Evolutionary conservation across 495 filamentous ascomycete species (phyloP).

Genomic region (Pyrenula massariospora): DNA sequence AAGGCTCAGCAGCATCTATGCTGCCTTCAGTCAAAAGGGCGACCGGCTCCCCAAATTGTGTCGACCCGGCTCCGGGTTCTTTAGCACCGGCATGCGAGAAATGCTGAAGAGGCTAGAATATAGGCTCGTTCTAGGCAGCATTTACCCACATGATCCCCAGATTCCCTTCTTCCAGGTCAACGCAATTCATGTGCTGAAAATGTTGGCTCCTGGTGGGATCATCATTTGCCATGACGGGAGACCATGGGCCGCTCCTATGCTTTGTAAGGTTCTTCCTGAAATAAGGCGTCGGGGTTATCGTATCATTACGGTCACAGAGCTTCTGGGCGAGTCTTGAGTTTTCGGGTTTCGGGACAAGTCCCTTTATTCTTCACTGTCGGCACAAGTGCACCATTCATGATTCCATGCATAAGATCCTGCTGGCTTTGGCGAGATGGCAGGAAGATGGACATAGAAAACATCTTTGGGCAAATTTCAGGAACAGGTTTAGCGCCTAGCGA

Average conservation of each 20-base stretch:
- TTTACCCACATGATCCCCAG: conserved; percentile 83
- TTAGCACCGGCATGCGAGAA: conserved; percentile 52
- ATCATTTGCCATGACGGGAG: conserved; percentile 77
- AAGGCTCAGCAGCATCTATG: conserved; percentile 44
- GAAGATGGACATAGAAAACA: too few relatives aligned
- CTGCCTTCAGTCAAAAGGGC: conserved; percentile 12
- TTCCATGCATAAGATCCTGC: too few relatives aligned
- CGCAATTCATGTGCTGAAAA: conserved; percentile 67
- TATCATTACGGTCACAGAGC: conserved; percentile 53
- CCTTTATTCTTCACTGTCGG: too few relatives aligned
- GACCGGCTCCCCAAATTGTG: conserved; percentile 47
- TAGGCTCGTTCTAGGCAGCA: conserved; percentile 59
- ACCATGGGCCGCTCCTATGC: conserved; percentile 66
- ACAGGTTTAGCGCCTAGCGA: neutral
- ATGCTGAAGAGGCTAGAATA: conserved; percentile 46
- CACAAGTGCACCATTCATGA: too few relatives aligned
- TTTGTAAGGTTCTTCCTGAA: conserved; percentile 57
- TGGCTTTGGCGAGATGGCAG: too few relatives aligned
- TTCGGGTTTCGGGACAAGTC: too few relatives aligned
- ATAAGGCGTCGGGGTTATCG: conserved; percentile 54
- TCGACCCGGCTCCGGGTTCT: conserved; percentile 72
- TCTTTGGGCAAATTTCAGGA: too few relatives aligned
- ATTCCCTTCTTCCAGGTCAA: conserved; percentile 56
- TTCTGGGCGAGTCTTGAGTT: conserved; percentile 36
- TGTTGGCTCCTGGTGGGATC: conserved; percentile 62